Base-by-base conservation (phyloP, 345 rosid species). In the Lumnitzera racemosa region DNA sequence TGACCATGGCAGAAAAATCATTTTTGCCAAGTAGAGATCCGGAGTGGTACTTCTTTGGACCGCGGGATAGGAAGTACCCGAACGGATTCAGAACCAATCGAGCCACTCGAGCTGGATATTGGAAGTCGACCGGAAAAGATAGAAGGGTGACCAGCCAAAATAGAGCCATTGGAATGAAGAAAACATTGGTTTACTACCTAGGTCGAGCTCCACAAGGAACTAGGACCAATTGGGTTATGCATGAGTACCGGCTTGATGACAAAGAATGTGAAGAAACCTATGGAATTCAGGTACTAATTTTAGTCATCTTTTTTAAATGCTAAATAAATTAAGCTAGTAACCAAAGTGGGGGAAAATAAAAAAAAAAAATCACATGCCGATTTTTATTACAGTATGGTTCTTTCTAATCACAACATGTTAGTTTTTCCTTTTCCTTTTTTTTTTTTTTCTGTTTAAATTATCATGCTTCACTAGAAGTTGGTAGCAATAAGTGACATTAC, bases 31-130 rank as follows among this genome's bases (percentile, higher is more conserved):
- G 96, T 68, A 86, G 91, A 76, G 98, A 88, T 50, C 88, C 98
- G 16, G 98, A 91, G 53, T 91, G 98, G 96, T 91, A 91, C 66
- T 91, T 91, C 71, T 88, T 91, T 24, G 98, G 98, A 31, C 98
- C 96, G 12, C 72, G 96, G 17, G 98, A 91, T 60, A 78, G 98
- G 59, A 91, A 91, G 51, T 91, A 91, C 58, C 96, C 96, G 0
- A 91, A 91, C 11, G 95, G 98, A 49, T 91, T 83, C 67, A 77
- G 98, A 64, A 91, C 98, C 1, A 91, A 91, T 62, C 67, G 98
- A 58, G 96, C 98, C 20, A 91, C 96, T 0, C 75, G 84, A 57
- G 95, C 91, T 0, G 98, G 98, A 13, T 91, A 91, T 29, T 91
- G 98, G 98, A 91, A 91, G 15, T 91, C 96, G 2, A 91, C 96